Base-by-base conservation (phyloP, 352 stramenopile species). In the Phytophthora agathidicida region DNA sequence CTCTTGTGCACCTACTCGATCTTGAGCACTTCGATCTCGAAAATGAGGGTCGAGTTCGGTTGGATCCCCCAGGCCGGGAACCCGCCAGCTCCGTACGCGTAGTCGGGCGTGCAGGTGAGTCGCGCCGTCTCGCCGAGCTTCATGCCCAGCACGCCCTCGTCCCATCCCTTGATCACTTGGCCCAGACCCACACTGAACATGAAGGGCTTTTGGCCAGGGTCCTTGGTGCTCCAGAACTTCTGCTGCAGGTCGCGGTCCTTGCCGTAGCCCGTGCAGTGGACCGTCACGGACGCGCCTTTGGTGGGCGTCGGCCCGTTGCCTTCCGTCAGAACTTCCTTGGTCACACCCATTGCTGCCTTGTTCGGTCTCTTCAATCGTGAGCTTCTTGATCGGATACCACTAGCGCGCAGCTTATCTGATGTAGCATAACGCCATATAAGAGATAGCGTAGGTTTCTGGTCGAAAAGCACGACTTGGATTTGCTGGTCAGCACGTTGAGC, bases 141-240 rank as follows among this genome's bases (percentile, higher is more conserved):
- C 89, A 94, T 93, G 39, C 64, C 48, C 16, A 88, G 49, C 22
- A 98, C 91, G 17, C 87, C 81, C 67, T 98, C 92, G 65, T 98
- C 96, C 96, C 96, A 99, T 35, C 93, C 96, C 49, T 94, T 96
- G 71, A 98, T 99, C 48, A 99, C 96, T 41, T 93, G 75, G 31
- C 94, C 90, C 19, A 97, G 65, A 0, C 96, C 96, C 8, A 98
- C 90, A 14, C 81, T 70, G 66, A 98, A 99, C 20, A 80, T 91
- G 61, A 98, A 98, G 2, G 93, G 86, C 64, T 91, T 54, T 71
- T 99, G 94, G 9, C 94, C 96, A 7, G 93, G 86, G 80, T 99
- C 96, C 71, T 98, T 97, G 7, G 93, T 98, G 67, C 80, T 97
- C 95, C 96, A 99, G 77, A 99, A 99, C 69, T 98, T 98, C 56